Evolutionary conservation across 2,329 filamentous ascomycete species (phyloP).

Genomic region (Plenodomus lindquistii): DNA sequence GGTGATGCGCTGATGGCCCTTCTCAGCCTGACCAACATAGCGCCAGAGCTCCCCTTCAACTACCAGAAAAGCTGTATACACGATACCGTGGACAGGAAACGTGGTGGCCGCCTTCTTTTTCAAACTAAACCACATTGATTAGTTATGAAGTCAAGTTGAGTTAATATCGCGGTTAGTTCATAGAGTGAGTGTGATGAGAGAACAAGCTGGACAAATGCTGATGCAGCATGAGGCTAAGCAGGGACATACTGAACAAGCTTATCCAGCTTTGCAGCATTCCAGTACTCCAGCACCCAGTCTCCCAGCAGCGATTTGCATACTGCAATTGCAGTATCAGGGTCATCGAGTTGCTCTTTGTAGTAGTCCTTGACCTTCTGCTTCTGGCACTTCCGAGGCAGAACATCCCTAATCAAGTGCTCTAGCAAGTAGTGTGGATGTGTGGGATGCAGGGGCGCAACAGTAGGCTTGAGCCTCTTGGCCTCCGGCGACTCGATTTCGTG

Average conservation of each 20-base stretch:
- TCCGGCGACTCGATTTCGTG: too few relatives aligned
- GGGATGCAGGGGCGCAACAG: not conserved
- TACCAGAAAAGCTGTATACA: not conserved
- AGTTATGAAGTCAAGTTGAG: not conserved
- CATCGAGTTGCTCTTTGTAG: not conserved
- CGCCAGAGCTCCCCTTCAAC: not conserved
- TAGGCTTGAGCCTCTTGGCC: too few relatives aligned
- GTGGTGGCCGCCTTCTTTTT: not conserved
- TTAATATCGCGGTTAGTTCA: not conserved
- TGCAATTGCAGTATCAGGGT: not conserved
- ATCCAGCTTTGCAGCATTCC: not conserved
- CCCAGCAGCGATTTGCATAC: not conserved
- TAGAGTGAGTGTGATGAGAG: not conserved
- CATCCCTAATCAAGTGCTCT: not conserved
- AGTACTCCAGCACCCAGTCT: not conserved
- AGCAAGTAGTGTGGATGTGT: not conserved
- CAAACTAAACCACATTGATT: not conserved
- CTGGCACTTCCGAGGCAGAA: not conserved
- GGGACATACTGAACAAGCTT: not conserved
- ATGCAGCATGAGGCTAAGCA: not conserved
- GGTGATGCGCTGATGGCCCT: not conserved
- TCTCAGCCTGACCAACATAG: not conserved
- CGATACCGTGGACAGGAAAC: not conserved
- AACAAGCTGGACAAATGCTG: not conserved
- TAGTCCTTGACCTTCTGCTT: not conserved